Percentiles rank a stretch among this genome's conserved stretches.
These are phyloP conservation scores for Schoenoplectus triqueter DNA, from an alignment of 202 grass and related monocot species.

Conservation along the genomic window DNA sequence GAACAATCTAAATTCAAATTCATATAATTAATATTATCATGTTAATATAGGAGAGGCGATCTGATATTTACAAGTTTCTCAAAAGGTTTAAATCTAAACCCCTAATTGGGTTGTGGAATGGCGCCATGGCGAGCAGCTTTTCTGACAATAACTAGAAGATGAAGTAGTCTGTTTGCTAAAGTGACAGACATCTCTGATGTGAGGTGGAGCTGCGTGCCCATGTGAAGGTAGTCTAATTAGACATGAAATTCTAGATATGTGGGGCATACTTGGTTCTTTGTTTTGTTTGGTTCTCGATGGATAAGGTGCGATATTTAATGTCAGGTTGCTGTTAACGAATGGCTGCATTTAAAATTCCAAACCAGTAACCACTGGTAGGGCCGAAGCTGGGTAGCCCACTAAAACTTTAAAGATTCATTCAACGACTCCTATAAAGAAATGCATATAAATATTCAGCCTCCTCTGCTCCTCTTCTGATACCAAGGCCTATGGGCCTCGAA, in stretches of 20 bases:
- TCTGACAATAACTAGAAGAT: conserved; percentile 32
- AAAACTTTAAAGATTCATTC: background rate
- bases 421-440: background rate
- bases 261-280: background rate
- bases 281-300: conserved; percentile 28
- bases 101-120: background rate
- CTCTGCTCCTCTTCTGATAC: background rate
- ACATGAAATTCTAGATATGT: conserved; percentile 26
- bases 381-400: background rate
- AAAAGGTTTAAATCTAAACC: background rate
- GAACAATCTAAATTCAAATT: background rate
- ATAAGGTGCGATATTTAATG: conserved; percentile 29
- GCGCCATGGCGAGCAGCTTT: background rate
- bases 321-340: conserved; percentile 3
- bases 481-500: background rate
- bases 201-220: conserved; percentile 29
- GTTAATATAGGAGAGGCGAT: background rate
- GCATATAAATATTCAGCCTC: too few relatives aligned
- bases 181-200: conserved; percentile 1
- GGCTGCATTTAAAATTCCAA: background rate
- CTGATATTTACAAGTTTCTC: background rate
- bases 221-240: conserved; percentile 35
- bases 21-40: background rate
- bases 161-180: background rate
- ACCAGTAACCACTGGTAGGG: background rate